phyloP scores from a whole-genome alignment of 164 flowering plant species.

The Paratinospora sagittata region DNA sequence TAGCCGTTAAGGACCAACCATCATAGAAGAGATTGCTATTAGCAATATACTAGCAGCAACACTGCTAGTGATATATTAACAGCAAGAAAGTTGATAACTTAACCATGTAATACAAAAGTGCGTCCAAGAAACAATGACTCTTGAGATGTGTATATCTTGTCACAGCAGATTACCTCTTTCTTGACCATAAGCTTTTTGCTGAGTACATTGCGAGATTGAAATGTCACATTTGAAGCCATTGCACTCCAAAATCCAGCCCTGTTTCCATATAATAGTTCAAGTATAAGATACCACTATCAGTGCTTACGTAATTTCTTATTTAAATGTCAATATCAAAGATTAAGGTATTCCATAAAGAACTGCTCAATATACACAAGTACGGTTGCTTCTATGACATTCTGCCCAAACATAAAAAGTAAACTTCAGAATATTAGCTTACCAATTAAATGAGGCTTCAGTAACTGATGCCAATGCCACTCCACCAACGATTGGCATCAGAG shows the following conservation, averaged over 20 bases:
- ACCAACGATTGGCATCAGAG: too few relatives aligned
- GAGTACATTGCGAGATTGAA: too few relatives aligned
- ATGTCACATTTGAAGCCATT: too few relatives aligned
- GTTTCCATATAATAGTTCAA: conserved; percentile 10
- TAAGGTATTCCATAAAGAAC: too few relatives aligned
- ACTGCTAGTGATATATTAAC: too few relatives aligned
- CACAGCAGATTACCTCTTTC: conserved; percentile 53
- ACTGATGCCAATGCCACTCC: too few relatives aligned
- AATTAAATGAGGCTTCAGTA: too few relatives aligned
- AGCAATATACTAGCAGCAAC: too few relatives aligned
- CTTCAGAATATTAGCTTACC: too few relatives aligned
- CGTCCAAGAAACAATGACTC: not conserved
- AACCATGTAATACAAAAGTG: not conserved
- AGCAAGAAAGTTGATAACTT: conserved; percentile 3
- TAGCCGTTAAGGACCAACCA: not conserved
- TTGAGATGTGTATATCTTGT: not conserved
- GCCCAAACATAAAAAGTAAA: too few relatives aligned
- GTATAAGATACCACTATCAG: not conserved
- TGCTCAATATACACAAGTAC: too few relatives aligned
- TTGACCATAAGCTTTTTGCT: conserved; percentile 92
- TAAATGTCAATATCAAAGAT: not conserved
- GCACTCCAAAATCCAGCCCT: conserved; percentile 99
- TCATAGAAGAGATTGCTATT: not conserved
- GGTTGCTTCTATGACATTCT: too few relatives aligned
- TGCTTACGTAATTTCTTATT: conserved; percentile 19